Percentiles rank a stretch among this genome's conserved stretches.
Evolutionary conservation across 2,329 filamentous ascomycete species (phyloP).

Genomic region (Epichloe sibirici): DNA sequence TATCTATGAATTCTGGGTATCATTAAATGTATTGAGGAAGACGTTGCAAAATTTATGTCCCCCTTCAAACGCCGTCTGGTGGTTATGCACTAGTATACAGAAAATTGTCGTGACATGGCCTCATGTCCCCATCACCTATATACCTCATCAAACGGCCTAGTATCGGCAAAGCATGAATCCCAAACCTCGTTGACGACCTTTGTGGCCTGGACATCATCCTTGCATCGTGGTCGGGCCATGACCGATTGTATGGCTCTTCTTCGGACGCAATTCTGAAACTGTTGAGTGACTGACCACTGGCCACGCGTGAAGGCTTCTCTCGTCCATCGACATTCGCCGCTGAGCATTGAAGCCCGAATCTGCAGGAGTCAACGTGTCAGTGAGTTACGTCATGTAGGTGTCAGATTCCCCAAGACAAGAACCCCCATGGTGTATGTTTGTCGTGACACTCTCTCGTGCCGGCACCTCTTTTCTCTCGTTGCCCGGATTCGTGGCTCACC

Average conservation of each 20-base stretch:
- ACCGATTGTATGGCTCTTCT: constrained; percentile 70
- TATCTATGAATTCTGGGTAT: background rate
- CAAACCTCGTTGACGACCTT: constrained; percentile 95
- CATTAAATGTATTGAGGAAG: background rate
- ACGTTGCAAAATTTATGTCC: background rate
- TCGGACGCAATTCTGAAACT: constrained; percentile 87
- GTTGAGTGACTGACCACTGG: constrained; percentile 81
- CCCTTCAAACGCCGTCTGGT: background rate
- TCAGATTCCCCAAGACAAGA: background rate
- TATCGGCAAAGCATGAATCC: constrained; percentile 93
- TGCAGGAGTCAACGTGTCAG: constrained; percentile 20
- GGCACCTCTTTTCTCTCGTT: background rate
- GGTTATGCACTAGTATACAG: constrained; percentile 5
- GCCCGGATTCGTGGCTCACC: constrained; percentile 33
- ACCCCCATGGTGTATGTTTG: too few relatives aligned
- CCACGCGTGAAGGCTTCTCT: constrained; percentile 74
- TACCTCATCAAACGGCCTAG: constrained; percentile 91
- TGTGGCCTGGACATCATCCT: constrained; percentile 73
- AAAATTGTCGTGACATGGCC: background rate
- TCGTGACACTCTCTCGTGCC: too few relatives aligned
- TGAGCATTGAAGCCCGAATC: constrained; percentile 88
- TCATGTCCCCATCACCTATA: constrained; percentile 49
- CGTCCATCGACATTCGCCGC: constrained; percentile 84
- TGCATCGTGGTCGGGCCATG: constrained; percentile 63
- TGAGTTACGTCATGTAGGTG: background rate